Percentiles rank a stretch among this genome's conserved stretches.
phyloP scores from a whole-genome alignment of 2,329 filamentous ascomycete genomes.

The Claviceps sp. region DNA sequence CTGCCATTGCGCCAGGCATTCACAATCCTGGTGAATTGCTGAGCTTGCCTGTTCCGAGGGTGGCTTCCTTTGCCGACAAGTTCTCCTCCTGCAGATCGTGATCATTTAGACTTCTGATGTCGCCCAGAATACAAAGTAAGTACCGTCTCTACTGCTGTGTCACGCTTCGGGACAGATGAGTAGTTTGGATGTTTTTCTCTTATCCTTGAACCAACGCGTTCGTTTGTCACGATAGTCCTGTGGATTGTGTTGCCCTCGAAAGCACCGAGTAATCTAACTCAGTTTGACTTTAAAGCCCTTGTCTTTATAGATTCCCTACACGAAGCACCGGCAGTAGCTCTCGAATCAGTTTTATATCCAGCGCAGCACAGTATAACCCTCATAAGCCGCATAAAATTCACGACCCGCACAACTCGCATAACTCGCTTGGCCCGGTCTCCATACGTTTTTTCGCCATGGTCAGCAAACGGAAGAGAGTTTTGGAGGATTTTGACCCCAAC shows the following conservation, averaged over 20 bases:
- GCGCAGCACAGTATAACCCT: neutral
- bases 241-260: neutral
- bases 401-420: no score
- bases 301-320: neutral
- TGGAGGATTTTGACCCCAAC: constrained; percentile 51
- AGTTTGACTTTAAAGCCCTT: neutral
- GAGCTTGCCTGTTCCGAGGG: neutral
- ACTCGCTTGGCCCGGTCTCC: neutral
- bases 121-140: neutral
- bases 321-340: neutral
- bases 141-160: neutral
- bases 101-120: neutral
- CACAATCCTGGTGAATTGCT: neutral
- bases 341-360: constrained; percentile 6
- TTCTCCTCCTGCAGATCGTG: constrained; percentile 2
- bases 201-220: neutral
- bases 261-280: neutral
- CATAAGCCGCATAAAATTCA: no score
- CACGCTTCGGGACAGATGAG: neutral
- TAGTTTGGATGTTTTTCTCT: neutral
- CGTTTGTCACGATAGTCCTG: neutral
- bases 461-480: constrained; percentile 42
- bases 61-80: neutral
- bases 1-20: neutral
- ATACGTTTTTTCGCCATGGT: constrained; percentile 14